These are phyloP conservation scores for Simplicillium sp. DNA, from an alignment of 2,329 filamentous ascomycete species.

Conservation along the genomic window DNA sequence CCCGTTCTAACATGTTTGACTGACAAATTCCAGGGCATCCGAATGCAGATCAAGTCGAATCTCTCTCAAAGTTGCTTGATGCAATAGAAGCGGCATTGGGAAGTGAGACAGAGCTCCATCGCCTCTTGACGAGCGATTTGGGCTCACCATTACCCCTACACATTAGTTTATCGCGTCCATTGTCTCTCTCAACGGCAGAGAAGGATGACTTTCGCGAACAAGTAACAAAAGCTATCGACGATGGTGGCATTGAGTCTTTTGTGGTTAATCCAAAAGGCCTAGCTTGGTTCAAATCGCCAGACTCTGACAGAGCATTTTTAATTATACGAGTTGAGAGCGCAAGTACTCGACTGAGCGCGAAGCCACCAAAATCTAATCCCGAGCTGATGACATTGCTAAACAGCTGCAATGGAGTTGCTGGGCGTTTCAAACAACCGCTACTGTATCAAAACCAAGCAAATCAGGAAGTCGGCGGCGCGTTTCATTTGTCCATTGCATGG, in stretches of 20 bases:
- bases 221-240: slow-evolving; percentile 33
- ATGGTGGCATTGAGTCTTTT: slow-evolving; percentile 20
- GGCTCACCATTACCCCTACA: slow-evolving; percentile 74
- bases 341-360: slow-evolving; percentile 10
- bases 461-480: slow-evolving; percentile 33
- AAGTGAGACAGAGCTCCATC: slow-evolving; percentile 40
- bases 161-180: slow-evolving; percentile 77
- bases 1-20: slow-evolving; percentile 1
- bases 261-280: slow-evolving; percentile 27
- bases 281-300: slow-evolving; percentile 42
- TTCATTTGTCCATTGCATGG: slow-evolving; percentile 91
- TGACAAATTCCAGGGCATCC: slow-evolving; percentile 42
- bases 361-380: slow-evolving; percentile 28
- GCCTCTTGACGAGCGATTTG: slow-evolving; percentile 68
- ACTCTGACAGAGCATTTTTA: slow-evolving; percentile 71
- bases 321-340: slow-evolving; percentile 53
- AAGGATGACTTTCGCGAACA: slow-evolving; percentile 57
- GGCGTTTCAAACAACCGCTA: slow-evolving; percentile 53
- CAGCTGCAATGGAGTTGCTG: slow-evolving; percentile 56
- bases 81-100: slow-evolving; percentile 23
- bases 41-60: slow-evolving; percentile 30
- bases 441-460: slow-evolving; percentile 47
- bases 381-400: slow-evolving; percentile 53
- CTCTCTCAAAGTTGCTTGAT: slow-evolving; percentile 33
- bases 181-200: slow-evolving; percentile 63